A percentile compares a stretch with the other conserved stretches of the same genome.
phyloP scores from a whole-genome alignment of 345 rosid species.

The Chamaenerion angustifolium region DNA sequence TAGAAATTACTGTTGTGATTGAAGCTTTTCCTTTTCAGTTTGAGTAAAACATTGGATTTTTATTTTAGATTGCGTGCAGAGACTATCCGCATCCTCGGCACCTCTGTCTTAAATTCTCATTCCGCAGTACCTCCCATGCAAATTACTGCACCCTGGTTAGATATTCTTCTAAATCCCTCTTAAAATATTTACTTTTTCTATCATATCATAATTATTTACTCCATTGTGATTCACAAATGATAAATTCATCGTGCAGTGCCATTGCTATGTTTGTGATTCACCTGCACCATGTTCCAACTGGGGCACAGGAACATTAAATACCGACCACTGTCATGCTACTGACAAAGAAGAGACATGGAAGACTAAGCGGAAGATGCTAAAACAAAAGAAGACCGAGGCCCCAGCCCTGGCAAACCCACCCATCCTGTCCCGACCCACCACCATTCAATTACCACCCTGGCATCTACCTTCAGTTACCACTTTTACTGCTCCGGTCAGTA shows the following conservation, averaged over 20 bases:
- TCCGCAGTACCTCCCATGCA: conserved; percentile 43
- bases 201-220: neutral
- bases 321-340: conserved; percentile 79
- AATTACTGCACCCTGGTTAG: conserved; percentile 55
- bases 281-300: conserved; percentile 61
- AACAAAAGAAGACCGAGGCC: conserved; percentile 14
- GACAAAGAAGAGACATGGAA: conserved; percentile 55
- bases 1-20: neutral
- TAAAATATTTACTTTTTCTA: neutral
- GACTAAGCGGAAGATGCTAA: conserved; percentile 31
- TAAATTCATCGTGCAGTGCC: conserved; percentile 42
- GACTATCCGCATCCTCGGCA: conserved; percentile 86
- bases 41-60: conserved; percentile 1
- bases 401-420: conserved; percentile 16
- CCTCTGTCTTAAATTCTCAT: conserved; percentile 50
- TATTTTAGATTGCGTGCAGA: conserved; percentile 71
- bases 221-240: too few species aligned
- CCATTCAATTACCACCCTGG: neutral
- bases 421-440: conserved; percentile 7
- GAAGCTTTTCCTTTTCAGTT: too few species aligned
- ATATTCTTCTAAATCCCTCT: neutral
- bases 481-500: too few species aligned
- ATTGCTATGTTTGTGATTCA: conserved; percentile 82
- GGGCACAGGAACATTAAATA: conserved; percentile 27
- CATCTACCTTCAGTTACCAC: too few species aligned